These are phyloP conservation scores for Paramecium sexaurelia DNA, from an alignment of 73 alveolate genomes.

Conservation along the genomic window DNA sequence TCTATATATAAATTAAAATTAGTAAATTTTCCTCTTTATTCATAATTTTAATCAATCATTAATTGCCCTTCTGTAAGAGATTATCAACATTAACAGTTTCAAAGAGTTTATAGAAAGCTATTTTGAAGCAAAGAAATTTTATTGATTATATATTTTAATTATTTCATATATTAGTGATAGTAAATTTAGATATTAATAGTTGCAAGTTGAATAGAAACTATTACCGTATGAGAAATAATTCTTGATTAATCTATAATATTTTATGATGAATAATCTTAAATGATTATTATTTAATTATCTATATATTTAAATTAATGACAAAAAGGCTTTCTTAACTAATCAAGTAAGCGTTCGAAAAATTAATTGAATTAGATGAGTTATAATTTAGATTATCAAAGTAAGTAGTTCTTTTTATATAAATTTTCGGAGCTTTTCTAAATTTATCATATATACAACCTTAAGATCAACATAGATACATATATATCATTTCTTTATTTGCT, in stretches of 20 bases:
- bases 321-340: background rate
- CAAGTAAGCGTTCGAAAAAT: background rate
- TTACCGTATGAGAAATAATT: background rate
- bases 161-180: no score
- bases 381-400: background rate
- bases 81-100: no score
- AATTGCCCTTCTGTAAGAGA: no score
- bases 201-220: background rate
- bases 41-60: no score
- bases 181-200: no score
- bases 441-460: background rate
- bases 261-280: background rate
- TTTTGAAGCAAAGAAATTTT: no score
- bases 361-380: background rate
- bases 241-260: background rate
- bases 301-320: background rate
- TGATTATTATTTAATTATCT: background rate
- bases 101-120: no score
- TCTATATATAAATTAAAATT: no score
- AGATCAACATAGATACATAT: background rate
- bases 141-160: no score
- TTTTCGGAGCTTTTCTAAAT: background rate
- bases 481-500: background rate
- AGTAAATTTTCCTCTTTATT: no score
- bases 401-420: background rate